These are phyloP conservation scores for Trametes hirsuta DNA, from an alignment of 1,284 basidiomycete genomes.

Conservation along the genomic window DNA sequence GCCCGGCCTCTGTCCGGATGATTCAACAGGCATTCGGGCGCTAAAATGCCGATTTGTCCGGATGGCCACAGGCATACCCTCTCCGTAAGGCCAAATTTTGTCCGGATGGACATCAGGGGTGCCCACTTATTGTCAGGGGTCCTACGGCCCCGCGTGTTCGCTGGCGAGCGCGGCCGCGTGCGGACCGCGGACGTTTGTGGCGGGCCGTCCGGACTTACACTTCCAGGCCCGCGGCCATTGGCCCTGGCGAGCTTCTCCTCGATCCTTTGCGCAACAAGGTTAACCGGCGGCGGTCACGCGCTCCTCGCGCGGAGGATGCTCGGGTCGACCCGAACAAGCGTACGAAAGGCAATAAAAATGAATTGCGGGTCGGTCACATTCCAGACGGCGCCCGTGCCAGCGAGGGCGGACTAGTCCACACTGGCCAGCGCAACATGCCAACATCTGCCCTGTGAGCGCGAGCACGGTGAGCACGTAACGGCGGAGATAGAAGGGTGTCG, in stretches of 20 bases:
- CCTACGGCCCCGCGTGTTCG: not conserved
- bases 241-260: not conserved
- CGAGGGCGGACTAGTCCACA: no score
- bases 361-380: not conserved
- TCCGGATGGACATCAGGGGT: no score
- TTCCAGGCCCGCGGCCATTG: not conserved
- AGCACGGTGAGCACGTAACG: not conserved
- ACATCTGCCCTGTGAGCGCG: not conserved
- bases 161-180: not conserved
- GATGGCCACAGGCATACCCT: no score
- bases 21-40: no score
- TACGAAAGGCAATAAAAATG: not conserved
- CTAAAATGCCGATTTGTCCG: no score
- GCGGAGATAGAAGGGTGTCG: not conserved
- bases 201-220: constrained; percentile 8
- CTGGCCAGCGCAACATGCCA: no score
- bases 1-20: no score
- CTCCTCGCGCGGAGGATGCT: not conserved
- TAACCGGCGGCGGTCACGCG: not conserved
- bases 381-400: not conserved
- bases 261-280: not conserved
- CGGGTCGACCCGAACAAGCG: not conserved
- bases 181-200: not conserved
- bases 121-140: no score
- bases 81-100: no score